These are phyloP conservation scores for Pilatotrama ljubarskyi DNA, from an alignment of 768 basidiomycete genomes.

Conservation along the genomic window DNA sequence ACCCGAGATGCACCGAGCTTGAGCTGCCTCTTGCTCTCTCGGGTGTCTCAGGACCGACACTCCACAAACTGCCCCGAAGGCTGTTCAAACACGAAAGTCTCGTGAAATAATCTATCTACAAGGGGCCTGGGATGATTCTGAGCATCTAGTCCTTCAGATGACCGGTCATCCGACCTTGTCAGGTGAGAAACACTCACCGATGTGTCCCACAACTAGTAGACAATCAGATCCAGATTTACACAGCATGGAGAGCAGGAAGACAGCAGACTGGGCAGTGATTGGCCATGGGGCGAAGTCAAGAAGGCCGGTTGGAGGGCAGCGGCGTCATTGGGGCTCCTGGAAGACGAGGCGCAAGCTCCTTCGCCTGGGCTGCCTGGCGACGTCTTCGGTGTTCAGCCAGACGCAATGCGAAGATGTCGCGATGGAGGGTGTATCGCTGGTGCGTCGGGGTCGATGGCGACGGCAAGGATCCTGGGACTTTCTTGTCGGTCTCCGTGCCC, in stretches of 20 bases:
- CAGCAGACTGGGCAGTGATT: neutral
- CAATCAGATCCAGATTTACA: neutral
- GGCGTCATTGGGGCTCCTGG: constrained; percentile 55
- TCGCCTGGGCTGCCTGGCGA: constrained; percentile 64
- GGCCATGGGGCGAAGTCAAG: constrained; percentile 3
- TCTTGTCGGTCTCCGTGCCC: constrained; percentile 22
- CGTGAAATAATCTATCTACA: neutral
- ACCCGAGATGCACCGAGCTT: no score
- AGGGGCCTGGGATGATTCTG: neutral
- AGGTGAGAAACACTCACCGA: constrained; percentile 14
- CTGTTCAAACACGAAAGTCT: neutral
- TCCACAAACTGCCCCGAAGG: no score
- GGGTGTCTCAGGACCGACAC: neutral
- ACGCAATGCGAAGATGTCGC: constrained; percentile 81
- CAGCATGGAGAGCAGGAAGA: constrained; percentile 3
- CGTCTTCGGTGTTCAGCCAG: constrained; percentile 71
- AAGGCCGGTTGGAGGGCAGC: constrained; percentile 18
- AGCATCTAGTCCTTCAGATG: constrained; percentile 4
- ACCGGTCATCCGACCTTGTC: constrained; percentile 13
- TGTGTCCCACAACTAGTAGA: neutral
- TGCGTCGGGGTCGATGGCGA: constrained; percentile 48
- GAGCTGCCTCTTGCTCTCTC: neutral
- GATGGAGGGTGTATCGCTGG: constrained; percentile 78
- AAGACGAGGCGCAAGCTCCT: constrained; percentile 68
- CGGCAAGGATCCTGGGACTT: constrained; percentile 32